A percentile compares a stretch with the other conserved stretches of the same genome.
Evolutionary conservation across 768 basidiomycete genomes (phyloP).

Genomic region (Termitomyces sp.): DNA sequence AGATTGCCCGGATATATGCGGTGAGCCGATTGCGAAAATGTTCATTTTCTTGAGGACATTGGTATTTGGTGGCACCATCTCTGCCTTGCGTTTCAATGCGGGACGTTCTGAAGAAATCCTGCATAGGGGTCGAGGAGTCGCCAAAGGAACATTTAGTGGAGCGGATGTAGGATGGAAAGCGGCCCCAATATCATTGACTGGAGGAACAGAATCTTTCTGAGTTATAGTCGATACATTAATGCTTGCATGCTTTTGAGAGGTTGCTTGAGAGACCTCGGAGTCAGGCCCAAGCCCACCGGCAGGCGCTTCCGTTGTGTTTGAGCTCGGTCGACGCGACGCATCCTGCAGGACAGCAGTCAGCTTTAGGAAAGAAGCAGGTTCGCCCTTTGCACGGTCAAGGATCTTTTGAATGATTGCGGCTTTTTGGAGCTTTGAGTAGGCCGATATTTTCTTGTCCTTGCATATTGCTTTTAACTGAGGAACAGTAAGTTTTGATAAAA

Average conservation of each 20-base stretch:
- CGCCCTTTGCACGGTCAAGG: slow-evolving; percentile 16
- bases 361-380: not conserved
- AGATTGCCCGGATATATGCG: not conserved
- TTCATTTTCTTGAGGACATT: not conserved
- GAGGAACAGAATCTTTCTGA: not conserved
- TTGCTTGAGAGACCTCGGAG: not conserved
- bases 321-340: not conserved
- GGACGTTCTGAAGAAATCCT: not conserved
- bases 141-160: not conserved
- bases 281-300: not conserved
- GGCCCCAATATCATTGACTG: not conserved
- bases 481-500: slow-evolving; percentile 49
- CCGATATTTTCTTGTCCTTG: slow-evolving; percentile 56
- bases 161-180: not conserved
- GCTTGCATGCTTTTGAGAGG: not conserved
- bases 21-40: not conserved
- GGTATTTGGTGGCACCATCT: not conserved
- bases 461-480: slow-evolving; percentile 64
- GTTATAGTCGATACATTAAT: not conserved
- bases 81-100: not conserved
- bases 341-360: not conserved
- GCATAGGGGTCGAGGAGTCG: not conserved
- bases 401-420: slow-evolving; percentile 49
- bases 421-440: slow-evolving; percentile 69
- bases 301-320: not conserved